Base-by-base conservation (phyloP, 495 filamentous ascomycete species). In the Penicillium cosmopolitanum region DNA sequence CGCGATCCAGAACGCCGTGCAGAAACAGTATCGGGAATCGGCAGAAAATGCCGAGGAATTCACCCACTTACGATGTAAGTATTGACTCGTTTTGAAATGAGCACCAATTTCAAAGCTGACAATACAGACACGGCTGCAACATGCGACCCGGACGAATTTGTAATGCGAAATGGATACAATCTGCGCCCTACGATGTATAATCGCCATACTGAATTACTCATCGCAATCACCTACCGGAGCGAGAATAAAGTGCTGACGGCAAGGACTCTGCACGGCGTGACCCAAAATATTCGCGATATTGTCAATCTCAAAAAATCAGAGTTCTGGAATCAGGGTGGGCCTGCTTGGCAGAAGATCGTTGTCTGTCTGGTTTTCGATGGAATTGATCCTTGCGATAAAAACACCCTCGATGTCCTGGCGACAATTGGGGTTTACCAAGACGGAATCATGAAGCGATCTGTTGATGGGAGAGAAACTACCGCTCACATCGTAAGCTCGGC, bases 341-440 rank as follows among this genome's bases (percentile, higher is more conserved):
- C 95, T 33, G 94, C 95, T 34, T 98, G 95, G 95, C 95, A 98
- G 73, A 98, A 98, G 82, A 98, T 98, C 68, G 95, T 98, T 15
- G 94, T 97, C 38, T 92, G 89, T 70, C 76, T 98, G 60, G 91
- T 98, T 48, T 98, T 98, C 62, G 95, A 98, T 72, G 95, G 95
- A 75, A 95, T 98, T 68, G 93, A 96, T 61, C 94, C 96, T 69
- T 95, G 90, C 63, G 94, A 98, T 80, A 97, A 97, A 77, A 89
- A 93, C 70, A 92, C 89, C 12, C 80, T 98, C 18, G 95, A 98
- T 75, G 86, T 97, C 19, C 79, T 98, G 62, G 95, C 95, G 7
- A 98, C 95, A 34, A 84, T 98, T 67, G 95, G 95, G 72, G 81
- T 96, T 51, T 98, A 94, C 74, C 95, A 98, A 75, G 95, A 98